Conservation (phyloP, 768 basidiomycete genomes). For the Trametes cinnabarina region DNA sequence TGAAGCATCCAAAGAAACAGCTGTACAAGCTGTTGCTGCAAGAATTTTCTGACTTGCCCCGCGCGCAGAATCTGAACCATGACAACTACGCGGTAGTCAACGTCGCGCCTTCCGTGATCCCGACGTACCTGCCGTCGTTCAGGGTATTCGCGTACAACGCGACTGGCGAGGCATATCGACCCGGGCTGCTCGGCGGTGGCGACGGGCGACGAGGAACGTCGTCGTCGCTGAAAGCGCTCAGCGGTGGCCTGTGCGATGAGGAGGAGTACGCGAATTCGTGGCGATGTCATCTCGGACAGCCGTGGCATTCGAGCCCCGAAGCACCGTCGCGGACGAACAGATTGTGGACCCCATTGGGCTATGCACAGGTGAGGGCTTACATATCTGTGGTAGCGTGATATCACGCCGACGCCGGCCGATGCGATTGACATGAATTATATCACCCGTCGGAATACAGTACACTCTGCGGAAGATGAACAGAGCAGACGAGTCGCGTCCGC, state of each 20-base stretch:
- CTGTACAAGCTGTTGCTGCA: constrained; percentile 58
- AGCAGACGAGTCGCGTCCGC: constrained; percentile 47
- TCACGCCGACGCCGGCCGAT: background rate
- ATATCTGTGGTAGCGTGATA: background rate
- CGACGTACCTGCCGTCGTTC: constrained; percentile 81
- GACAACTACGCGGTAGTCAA: constrained; percentile 75
- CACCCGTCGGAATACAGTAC: constrained; percentile 48
- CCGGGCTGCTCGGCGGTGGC: constrained; percentile 45
- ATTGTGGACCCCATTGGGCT: constrained; percentile 74
- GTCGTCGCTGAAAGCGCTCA: constrained; percentile 10
- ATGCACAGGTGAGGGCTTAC: constrained; percentile 71
- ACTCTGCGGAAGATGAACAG: constrained; percentile 52
- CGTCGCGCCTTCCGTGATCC: constrained; percentile 78
- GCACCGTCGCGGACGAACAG: constrained; percentile 72
- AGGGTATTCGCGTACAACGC: constrained; percentile 82
- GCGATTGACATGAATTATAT: too few species aligned
- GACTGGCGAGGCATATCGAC: constrained; percentile 37
- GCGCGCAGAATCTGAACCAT: constrained; percentile 49
- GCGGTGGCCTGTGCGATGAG: constrained; percentile 43
- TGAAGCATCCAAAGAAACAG: constrained; percentile 29
- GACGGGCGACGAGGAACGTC: constrained; percentile 16
- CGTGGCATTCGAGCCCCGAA: constrained; percentile 58
- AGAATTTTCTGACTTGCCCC: constrained; percentile 66
- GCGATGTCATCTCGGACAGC: constrained; percentile 58
- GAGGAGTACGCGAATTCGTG: constrained; percentile 56